Conservation (phyloP, 140 eudicot genomes). For the Bidens hawaiensis region DNA sequence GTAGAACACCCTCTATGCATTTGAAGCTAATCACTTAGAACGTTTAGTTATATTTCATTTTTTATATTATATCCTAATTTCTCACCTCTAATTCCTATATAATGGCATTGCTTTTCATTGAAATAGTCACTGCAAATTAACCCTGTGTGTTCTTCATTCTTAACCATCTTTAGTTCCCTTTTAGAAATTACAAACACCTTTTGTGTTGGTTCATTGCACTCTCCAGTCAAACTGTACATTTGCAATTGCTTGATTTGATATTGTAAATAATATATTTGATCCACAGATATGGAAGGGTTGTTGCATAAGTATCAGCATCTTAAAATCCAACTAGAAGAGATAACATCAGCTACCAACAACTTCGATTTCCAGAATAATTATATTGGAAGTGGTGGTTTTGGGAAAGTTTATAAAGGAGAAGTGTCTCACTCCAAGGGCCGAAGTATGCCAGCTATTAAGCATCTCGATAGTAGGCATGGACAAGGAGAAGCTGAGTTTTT, state of each 20-base stretch:
- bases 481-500: neutral
- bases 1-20: neutral
- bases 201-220: neutral
- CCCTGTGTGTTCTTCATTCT: neutral
- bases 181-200: neutral
- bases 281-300: constrained; percentile 1
- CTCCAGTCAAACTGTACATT: neutral
- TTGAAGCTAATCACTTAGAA: neutral
- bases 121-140: neutral
- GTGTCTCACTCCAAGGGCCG: neutral
- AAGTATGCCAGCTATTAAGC: constrained; percentile 10
- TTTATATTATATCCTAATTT: neutral
- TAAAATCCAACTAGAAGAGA: constrained; percentile 1
- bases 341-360: neutral
- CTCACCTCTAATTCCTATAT: neutral
- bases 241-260: neutral
- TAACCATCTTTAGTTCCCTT: neutral
- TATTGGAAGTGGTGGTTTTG: constrained; percentile 11
- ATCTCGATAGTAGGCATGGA: neutral
- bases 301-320: neutral
- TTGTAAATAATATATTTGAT: neutral
- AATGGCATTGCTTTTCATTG: neutral
- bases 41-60: neutral
- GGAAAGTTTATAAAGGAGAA: constrained; percentile 1
- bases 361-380: neutral